Evolutionary conservation across 257 asterid species (phyloP), one percentile per base, ranked within the genome.

Genomic region (Nicotiana undulata): DNA sequence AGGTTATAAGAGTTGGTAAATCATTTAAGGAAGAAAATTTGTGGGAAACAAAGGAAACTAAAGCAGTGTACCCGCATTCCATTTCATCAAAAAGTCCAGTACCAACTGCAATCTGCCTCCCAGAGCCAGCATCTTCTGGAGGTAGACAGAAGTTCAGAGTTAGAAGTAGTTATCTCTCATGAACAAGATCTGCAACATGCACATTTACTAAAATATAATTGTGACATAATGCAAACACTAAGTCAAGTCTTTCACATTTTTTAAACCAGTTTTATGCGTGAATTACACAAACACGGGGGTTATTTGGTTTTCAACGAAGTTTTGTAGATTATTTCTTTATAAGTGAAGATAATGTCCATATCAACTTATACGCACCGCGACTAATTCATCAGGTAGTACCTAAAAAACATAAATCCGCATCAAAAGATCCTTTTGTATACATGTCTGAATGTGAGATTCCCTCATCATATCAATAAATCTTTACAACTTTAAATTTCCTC

Each of bases 31-130:
- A 56, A n/a, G 74, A 46, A 64, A 79, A 46, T 24, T 44, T 70
- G 29, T 24, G 75, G 82, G 82, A 59, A 84, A 53, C 16, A 81
- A 66, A 68, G 79, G 60, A 87, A 88, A 82, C 9, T 46, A 74
- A 79, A 79, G 37, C 28, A 63, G 56, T 17, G 58, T 92, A 87
- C 97, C 99, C 93, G 82, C 97, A 91, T 87, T 92, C 80, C 82
- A 93, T 82, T 83, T 88, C 94, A 46, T 89, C 89, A 20, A 86
- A 92, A 63, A 84, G 85, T 81, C 94, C 97, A 29, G 97, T 90
- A 72, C 97, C 98, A 83, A 92, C 93, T 13, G 98, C 98, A 80
- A 91, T 85, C 81, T 88, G 93, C 84, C 85, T 90, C 76, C 87
- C 88, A 34, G 77, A 81, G 66, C 84, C 92, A 83, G 55, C 88